Conservation (phyloP, 2,329 filamentous ascomycete genomes). For the Macrophomina tecta region DNA sequence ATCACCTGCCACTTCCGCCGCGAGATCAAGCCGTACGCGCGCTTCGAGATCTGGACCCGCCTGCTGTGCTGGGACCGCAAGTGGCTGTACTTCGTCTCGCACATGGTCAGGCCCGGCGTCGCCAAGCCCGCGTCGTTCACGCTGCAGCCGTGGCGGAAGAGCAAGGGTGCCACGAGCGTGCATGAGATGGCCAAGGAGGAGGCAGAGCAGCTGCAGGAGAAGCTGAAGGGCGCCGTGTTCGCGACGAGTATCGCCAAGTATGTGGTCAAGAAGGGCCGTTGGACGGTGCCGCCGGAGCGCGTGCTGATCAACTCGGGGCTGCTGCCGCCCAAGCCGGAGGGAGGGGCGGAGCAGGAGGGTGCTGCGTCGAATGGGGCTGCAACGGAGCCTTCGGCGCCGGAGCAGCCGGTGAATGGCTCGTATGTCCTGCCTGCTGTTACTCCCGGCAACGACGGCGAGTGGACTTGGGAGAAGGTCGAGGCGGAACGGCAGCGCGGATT, state of each 20-base stretch:
- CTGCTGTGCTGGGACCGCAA: conserved; percentile 57
- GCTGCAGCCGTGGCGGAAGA: conserved; percentile 54
- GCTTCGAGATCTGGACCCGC: conserved; percentile 56
- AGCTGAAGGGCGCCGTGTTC: conserved; percentile 51
- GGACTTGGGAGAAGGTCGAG: conserved; percentile 68
- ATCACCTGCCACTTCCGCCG: conserved; percentile 56
- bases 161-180: conserved; percentile 30
- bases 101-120: conserved; percentile 54
- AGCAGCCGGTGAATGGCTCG: conserved; percentile 28
- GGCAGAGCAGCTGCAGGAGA: conserved; percentile 33
- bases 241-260: conserved; percentile 58
- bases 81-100: conserved; percentile 57
- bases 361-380: conserved; percentile 16
- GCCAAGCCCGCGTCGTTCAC: conserved; percentile 49
- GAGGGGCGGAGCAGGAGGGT: conserved; percentile 34
- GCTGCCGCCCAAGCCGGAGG: conserved; percentile 73
- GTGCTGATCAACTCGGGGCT: conserved; percentile 74
- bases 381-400: not conserved
- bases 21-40: conserved; percentile 52
- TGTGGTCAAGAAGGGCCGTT: conserved; percentile 62
- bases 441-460: conserved; percentile 47
- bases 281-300: conserved; percentile 83
- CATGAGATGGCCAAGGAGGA: conserved; percentile 35
- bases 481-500: conserved; percentile 62
- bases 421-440: conserved; percentile 32